These are phyloP conservation scores for Elsinoe arachidis DNA, from an alignment of 2,329 filamentous ascomycete genomes.

Conservation along the genomic window DNA sequence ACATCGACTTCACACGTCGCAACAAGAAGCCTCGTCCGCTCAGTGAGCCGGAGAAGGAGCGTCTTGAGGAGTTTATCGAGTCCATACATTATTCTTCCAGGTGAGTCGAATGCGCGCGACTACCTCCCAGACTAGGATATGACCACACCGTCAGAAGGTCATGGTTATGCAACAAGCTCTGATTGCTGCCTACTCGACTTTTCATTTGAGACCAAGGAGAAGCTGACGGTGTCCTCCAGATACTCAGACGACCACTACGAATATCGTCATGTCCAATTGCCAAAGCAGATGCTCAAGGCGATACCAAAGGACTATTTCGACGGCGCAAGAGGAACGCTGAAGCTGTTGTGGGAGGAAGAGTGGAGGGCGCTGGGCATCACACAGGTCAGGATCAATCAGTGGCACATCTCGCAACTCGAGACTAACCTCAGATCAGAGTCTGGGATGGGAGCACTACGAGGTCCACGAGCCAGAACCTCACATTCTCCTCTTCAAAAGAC, in stretches of 20 bases:
- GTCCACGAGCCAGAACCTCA: slow-evolving; percentile 98
- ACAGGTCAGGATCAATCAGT: slow-evolving; percentile 53
- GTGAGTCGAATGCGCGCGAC: slow-evolving; percentile 41
- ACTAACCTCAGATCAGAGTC: slow-evolving; percentile 54
- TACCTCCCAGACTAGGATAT: not conserved
- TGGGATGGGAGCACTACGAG: slow-evolving; percentile 99
- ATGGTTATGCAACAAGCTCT: too few relatives aligned
- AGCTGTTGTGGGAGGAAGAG: slow-evolving; percentile 96
- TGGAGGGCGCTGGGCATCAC: slow-evolving; percentile 97
- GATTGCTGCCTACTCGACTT: too few relatives aligned
- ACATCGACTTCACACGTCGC: slow-evolving; percentile 75
- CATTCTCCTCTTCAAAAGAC: slow-evolving; percentile 96
- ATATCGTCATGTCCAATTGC: slow-evolving; percentile 95
- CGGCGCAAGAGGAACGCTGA: slow-evolving; percentile 78
- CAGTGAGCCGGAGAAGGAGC: slow-evolving; percentile 69
- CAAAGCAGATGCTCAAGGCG: slow-evolving; percentile 95
- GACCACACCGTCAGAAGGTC: too few relatives aligned
- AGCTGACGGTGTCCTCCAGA: slow-evolving; percentile 39
- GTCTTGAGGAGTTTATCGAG: slow-evolving; percentile 85
- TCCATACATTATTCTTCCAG: slow-evolving; percentile 90
- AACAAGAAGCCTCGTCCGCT: slow-evolving; percentile 79
- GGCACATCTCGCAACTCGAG: not conserved
- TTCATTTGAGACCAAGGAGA: not conserved
- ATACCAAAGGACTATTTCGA: slow-evolving; percentile 96
- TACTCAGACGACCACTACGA: slow-evolving; percentile 91